Evolutionary conservation across 345 rosid genomes (phyloP).

Genomic region (Arabis alpina): DNA sequence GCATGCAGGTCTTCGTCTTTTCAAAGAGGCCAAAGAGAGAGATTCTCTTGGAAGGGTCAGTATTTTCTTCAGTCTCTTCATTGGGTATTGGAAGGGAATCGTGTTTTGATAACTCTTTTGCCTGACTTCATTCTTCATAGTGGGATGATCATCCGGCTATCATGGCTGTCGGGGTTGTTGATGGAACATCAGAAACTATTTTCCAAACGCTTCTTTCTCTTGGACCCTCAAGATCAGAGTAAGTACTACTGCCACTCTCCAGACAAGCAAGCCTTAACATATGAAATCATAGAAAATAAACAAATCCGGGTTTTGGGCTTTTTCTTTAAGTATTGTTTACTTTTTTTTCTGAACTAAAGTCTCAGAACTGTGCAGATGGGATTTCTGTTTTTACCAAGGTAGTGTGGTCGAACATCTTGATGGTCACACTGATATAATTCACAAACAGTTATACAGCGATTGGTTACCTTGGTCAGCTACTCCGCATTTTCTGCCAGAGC

Average conservation of each 20-base stretch:
- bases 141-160: slow-evolving; percentile 99
- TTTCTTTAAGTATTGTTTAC: neutral
- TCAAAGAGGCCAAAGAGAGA: slow-evolving; percentile 89
- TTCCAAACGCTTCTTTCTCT: slow-evolving; percentile 94
- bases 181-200: slow-evolving; percentile 90
- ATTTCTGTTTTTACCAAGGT: slow-evolving; percentile 91
- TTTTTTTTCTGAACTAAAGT: neutral
- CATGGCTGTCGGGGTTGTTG: slow-evolving; percentile 96
- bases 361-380: slow-evolving; percentile 70
- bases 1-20: slow-evolving; percentile 80
- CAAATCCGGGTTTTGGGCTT: slow-evolving; percentile 4
- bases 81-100: neutral
- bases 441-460: slow-evolving; percentile 81
- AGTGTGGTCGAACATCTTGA: slow-evolving; percentile 90
- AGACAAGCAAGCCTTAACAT: neutral
- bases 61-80: slow-evolving; percentile 25
- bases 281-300: neutral
- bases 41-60: slow-evolving; percentile 71
- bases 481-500: slow-evolving; percentile 19
- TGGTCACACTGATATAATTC: slow-evolving; percentile 92
- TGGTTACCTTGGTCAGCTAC: slow-evolving; percentile 85
- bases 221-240: slow-evolving; percentile 96
- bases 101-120: slow-evolving; percentile 23
- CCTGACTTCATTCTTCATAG: slow-evolving; percentile 42
- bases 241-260: slow-evolving; percentile 36